These are phyloP conservation scores for Uronychia setigera DNA, from an alignment of 73 alveolate species.

Conservation along the genomic window DNA sequence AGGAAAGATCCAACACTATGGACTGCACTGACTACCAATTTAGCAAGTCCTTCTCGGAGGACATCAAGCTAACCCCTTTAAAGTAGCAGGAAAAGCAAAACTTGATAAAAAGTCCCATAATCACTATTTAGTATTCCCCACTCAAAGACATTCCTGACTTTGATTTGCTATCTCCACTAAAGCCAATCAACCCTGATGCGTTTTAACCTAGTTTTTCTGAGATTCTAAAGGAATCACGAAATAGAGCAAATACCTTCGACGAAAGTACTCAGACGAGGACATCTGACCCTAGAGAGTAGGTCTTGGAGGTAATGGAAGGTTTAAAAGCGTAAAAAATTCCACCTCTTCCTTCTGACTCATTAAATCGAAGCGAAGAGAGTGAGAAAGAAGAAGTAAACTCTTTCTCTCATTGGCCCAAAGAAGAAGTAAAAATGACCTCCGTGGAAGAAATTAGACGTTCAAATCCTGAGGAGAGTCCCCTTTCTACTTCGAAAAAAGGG, in stretches of 20 bases:
- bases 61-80: neutral
- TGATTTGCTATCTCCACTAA: neutral
- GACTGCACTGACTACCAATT: neutral
- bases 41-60: too few relatives aligned
- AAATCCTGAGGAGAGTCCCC: too few relatives aligned
- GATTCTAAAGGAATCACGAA: neutral
- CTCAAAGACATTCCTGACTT: neutral
- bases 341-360: too few relatives aligned
- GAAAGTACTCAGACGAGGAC: neutral
- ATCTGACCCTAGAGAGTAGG: too few relatives aligned
- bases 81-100: neutral
- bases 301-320: too few relatives aligned
- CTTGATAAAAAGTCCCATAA: neutral
- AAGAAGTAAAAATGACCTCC: too few relatives aligned
- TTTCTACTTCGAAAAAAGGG: too few relatives aligned
- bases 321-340: too few relatives aligned
- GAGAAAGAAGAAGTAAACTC: too few relatives aligned
- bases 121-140: neutral
- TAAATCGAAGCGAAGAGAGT: too few relatives aligned
- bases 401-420: too few relatives aligned
- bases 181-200: neutral
- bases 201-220: neutral
- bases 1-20: neutral
- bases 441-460: too few relatives aligned
- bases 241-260: neutral